A percentile compares a stretch with the other conserved stretches of the same genome.
Evolutionary conservation across 768 basidiomycete species (phyloP).

Genomic region (Cystobasidium tubakii): DNA sequence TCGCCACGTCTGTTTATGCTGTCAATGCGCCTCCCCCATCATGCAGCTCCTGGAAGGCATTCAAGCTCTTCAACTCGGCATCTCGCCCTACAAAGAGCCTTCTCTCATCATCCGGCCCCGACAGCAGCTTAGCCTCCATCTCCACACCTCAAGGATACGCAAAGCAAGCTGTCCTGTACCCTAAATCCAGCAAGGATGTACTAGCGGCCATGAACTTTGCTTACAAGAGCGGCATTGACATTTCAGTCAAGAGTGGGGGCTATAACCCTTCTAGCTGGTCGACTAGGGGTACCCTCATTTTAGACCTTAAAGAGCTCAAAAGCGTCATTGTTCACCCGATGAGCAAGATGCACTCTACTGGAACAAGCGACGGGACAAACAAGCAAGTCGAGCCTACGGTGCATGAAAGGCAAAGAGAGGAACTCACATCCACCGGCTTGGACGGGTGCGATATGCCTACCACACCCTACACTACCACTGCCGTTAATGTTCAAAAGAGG

Average conservation of each 20-base stretch:
- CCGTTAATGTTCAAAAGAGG: neutral
- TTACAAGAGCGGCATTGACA: constrained; percentile 61
- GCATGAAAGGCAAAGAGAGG: constrained; percentile 14
- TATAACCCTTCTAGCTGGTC: constrained; percentile 88
- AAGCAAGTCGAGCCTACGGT: neutral
- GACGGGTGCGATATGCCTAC: neutral
- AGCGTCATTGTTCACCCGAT: constrained; percentile 61
- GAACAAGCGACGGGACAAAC: neutral
- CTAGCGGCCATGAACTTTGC: constrained; percentile 68
- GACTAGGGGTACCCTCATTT: constrained; percentile 74
- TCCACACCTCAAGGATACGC: neutral
- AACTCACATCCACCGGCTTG: neutral
- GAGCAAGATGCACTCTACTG: constrained; percentile 38
- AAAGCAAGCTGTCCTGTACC: constrained; percentile 1
- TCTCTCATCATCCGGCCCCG: neutral
- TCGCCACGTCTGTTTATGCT: too few relatives aligned
- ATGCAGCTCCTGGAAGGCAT: neutral
- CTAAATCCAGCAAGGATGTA: neutral
- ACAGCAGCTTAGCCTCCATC: neutral
- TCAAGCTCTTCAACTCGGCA: constrained; percentile 18
- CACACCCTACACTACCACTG: neutral
- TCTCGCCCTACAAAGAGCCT: neutral
- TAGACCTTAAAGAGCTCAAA: constrained; percentile 67
- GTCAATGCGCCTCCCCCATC: too few relatives aligned
- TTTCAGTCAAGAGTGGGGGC: constrained; percentile 81